These are phyloP conservation scores for Leptosphaerulina australis DNA, from an alignment of 2,329 filamentous ascomycete genomes.

Conservation along the genomic window DNA sequence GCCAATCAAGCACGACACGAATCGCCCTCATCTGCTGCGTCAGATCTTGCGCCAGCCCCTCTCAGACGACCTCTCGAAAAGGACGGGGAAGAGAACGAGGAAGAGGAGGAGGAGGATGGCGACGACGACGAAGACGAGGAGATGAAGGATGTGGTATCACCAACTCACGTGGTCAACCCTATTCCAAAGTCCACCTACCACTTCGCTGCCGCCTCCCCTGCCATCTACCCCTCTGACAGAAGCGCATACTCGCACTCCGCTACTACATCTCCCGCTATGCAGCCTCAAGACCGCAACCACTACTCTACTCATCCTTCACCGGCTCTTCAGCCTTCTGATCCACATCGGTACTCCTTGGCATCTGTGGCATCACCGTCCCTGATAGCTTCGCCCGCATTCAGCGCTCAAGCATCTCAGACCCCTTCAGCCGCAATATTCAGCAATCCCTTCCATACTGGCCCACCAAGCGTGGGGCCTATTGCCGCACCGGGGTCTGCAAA, in stretches of 20 bases:
- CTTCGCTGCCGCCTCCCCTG: slow-evolving; percentile 42
- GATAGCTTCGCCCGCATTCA: slow-evolving; percentile 46
- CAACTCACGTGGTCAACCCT: slow-evolving; percentile 24
- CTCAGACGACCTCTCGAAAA: slow-evolving; percentile 11
- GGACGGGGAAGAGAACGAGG: slow-evolving; percentile 49
- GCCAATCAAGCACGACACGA: slow-evolving; percentile 38
- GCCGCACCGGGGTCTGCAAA: slow-evolving; percentile 34
- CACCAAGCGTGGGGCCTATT: slow-evolving; percentile 31
- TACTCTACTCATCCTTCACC: slow-evolving; percentile 53
- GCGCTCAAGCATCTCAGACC: slow-evolving; percentile 47
- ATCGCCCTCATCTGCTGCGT: slow-evolving; percentile 34
- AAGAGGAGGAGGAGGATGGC: too few relatives aligned
- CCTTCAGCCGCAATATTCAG: slow-evolving; percentile 29
- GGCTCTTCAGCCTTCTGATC: slow-evolving; percentile 50
- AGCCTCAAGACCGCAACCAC: slow-evolving; percentile 51
- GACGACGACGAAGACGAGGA: slow-evolving; percentile 56
- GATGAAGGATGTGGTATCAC: slow-evolving; percentile 47
- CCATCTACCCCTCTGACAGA: slow-evolving; percentile 47
- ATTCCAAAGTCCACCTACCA: slow-evolving; percentile 29
- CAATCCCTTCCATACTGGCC: slow-evolving; percentile 38
- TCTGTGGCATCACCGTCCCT: slow-evolving; percentile 48
- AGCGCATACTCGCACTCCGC: slow-evolving; percentile 43
- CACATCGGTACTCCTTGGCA: slow-evolving; percentile 55
- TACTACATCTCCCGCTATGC: slow-evolving; percentile 49
- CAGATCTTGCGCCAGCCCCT: slow-evolving; percentile 33